Evolutionary conservation across 495 filamentous ascomycete genomes (phyloP), one percentile per base, ranked within the genome.

Genomic region (Ramalina intermedia): DNA sequence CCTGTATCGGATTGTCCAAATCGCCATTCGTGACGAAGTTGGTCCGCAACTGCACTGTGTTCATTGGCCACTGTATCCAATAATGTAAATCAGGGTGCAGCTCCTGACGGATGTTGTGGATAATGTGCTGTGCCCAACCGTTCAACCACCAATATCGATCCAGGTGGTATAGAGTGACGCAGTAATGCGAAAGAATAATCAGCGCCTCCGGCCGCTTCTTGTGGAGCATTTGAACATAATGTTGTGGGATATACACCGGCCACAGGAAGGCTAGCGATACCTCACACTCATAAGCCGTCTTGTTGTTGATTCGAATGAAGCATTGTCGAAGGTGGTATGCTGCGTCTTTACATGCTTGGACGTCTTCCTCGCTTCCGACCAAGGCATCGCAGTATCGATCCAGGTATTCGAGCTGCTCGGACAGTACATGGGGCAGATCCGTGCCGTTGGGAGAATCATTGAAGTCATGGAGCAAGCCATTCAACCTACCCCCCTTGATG

Each of bases 71-170:
- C 12, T 48, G 43, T 38, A 65, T 59, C 50, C 54, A 63, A 16
- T 39, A 43, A 20, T 54, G 57, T 57, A 55, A 63, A 13, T 55
- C 29, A 9, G 51, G 48, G 20, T 54, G 46, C 26, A 66, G 42
- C 29, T 48, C 55, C 1, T 40, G 49, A 29, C 58, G 39, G 41
- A 66, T 59, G 16, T 55, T 55, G n/a, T 53, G 38, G 13, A 66
- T 43, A 16, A 66, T 55, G 24, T 57, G 50, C 36, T 43, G 40
- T 13, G 55, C 69, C 69, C 69, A 72, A 27, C 72, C 65, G 0
- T 61, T 64, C 66, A 74, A 69, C 65, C 67, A 77, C 73, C 73
- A 77, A 39, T 65, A 59, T 8, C 65, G 51, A n/a, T 73, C 59
- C 26, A 75, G 44, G 44, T 67, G 64, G 48, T 75, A 66, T 39